phyloP scores from a whole-genome alignment of 2,329 filamentous ascomycete genomes.

The Beauveria caledonica region DNA sequence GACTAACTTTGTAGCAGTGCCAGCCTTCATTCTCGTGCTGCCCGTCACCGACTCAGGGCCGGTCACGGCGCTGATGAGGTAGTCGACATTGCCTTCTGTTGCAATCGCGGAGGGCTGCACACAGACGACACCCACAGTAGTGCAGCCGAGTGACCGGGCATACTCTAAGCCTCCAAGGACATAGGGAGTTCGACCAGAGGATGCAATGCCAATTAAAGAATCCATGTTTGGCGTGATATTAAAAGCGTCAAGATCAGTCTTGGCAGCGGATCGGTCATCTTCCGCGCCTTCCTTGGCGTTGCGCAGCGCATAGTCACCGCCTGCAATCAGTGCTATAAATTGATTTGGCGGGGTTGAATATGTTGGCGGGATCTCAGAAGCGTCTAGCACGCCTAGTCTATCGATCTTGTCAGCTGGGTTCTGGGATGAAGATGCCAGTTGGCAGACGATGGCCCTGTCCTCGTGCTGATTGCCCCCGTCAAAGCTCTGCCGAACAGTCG shows the following conservation, averaged over 20 bases:
- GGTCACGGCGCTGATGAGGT: slow-evolving; percentile 29
- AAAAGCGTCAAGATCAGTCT: slow-evolving; percentile 22
- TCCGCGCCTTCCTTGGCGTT: slow-evolving; percentile 34
- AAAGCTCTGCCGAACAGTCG: too few species aligned
- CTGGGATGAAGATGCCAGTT: neutral
- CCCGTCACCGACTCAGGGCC: slow-evolving; percentile 37
- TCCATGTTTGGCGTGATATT: slow-evolving; percentile 24
- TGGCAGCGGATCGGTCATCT: slow-evolving; percentile 25
- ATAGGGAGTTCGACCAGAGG: slow-evolving; percentile 34
- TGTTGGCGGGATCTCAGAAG: slow-evolving; percentile 34
- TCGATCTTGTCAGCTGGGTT: neutral
- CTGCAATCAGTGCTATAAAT: slow-evolving; percentile 33
- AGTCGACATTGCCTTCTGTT: slow-evolving; percentile 16
- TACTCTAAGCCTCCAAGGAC: slow-evolving; percentile 26
- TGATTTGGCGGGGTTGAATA: slow-evolving; percentile 30
- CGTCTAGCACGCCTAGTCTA: slow-evolving; percentile 32
- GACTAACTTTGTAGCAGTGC: slow-evolving; percentile 36
- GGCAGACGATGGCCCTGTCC: neutral
- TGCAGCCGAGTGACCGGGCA: slow-evolving; percentile 26
- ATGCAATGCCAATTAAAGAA: slow-evolving; percentile 33
- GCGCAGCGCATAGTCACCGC: slow-evolving; percentile 32
- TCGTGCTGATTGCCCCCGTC: neutral
- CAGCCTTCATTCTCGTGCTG: slow-evolving; percentile 37
- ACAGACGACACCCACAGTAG: slow-evolving; percentile 31
- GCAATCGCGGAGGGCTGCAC: slow-evolving; percentile 24